Conservation (phyloP, 2,329 filamentous ascomycete genomes). For the Xylariaceae sp. region DNA sequence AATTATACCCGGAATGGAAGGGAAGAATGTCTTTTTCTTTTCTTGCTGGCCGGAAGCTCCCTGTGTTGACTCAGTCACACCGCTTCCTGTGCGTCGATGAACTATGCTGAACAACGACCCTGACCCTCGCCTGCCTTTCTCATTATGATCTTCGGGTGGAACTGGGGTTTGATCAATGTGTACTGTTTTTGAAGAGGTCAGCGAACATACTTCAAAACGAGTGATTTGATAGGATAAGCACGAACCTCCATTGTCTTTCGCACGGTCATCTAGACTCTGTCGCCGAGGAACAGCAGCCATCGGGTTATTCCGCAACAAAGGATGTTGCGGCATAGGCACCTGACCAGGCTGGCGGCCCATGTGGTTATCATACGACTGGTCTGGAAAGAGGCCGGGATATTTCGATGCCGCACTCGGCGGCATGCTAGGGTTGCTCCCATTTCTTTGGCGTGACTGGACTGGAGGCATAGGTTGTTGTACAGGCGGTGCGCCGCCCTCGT, state of each 20-base stretch:
- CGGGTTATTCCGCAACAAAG: conserved; percentile 37
- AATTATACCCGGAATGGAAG: conserved; percentile 20
- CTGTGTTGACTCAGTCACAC: conserved; percentile 19
- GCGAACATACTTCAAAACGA: too few relatives aligned
- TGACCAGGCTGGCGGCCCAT: conserved; percentile 13
- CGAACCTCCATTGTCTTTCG: conserved; percentile 46
- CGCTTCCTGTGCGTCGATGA: conserved; percentile 24
- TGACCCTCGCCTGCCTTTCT: conserved; percentile 34
- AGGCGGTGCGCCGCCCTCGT: conserved; percentile 15
- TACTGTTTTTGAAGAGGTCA: too few relatives aligned
- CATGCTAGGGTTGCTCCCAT: conserved; percentile 26
- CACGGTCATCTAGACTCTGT: conserved; percentile 35
- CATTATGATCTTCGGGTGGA: conserved; percentile 38
- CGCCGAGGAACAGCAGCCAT: conserved; percentile 38
- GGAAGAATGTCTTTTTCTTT: conserved; percentile 39
- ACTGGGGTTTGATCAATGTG: conserved; percentile 41
- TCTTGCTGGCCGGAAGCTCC: conserved; percentile 31
- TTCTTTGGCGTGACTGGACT: conserved; percentile 20
- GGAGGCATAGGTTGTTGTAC: conserved; percentile 13
- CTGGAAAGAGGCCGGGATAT: conserved; percentile 45
- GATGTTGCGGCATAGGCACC: conserved; percentile 11
- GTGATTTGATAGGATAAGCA: too few relatives aligned
- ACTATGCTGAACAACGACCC: conserved; percentile 39
- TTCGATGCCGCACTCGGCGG: conserved; percentile 50
- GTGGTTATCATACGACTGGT: conserved; percentile 17